These are phyloP conservation scores for Calcarisporium arbuscula DNA, from an alignment of 2,329 filamentous ascomycete genomes.

Conservation along the genomic window DNA sequence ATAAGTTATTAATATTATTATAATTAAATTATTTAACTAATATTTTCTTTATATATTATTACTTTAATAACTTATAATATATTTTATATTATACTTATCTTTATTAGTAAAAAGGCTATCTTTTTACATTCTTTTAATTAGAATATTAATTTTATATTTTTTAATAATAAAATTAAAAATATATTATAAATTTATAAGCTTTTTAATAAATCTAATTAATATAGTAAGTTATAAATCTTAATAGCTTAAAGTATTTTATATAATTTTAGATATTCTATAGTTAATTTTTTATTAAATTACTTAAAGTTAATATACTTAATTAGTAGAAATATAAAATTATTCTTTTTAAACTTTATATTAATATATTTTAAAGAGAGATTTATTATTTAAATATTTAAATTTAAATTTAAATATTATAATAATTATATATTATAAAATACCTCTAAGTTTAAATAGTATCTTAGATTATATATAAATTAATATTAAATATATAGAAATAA, in stretches of 20 bases:
- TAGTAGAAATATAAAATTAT: background rate
- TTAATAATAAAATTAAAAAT: background rate
- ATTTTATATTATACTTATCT: background rate
- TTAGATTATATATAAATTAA: no score
- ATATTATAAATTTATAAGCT: background rate
- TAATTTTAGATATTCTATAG: no score
- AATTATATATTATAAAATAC: background rate
- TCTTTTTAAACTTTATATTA: background rate
- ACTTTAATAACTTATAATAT: background rate
- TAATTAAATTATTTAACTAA: background rate
- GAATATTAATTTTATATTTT: background rate
- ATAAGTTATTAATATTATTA: background rate
- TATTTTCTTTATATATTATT: background rate
- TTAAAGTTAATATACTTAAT: background rate
- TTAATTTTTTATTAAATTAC: no score
- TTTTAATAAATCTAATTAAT: background rate
- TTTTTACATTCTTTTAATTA: no score
- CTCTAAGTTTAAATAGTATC: no score
- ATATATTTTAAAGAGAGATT: background rate
- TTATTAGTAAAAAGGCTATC: no score
- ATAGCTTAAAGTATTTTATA: background rate
- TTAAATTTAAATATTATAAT: background rate
- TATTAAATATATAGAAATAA: no score
- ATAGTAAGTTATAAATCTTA: background rate
- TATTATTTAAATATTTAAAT: background rate